These are phyloP conservation scores for Tuber magnatum DNA, from an alignment of 495 filamentous ascomycete genomes.

Conservation along the genomic window DNA sequence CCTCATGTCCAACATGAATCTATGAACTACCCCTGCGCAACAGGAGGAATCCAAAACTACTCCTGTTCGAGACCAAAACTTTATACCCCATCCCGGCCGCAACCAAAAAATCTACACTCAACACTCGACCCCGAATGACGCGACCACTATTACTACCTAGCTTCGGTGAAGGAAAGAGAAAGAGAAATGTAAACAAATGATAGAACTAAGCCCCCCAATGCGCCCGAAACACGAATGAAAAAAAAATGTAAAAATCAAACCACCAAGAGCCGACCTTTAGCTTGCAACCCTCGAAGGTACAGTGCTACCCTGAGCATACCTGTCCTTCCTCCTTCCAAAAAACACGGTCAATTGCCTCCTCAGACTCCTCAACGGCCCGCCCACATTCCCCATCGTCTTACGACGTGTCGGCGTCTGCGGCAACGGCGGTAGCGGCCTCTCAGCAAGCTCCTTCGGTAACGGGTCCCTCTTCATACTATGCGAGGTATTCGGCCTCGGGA, in stretches of 20 bases:
- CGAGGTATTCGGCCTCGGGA: constrained; percentile 19
- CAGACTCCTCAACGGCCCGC: constrained; percentile 11
- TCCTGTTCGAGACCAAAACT: not conserved
- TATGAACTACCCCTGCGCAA: not conserved
- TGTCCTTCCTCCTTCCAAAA: constrained; percentile 28
- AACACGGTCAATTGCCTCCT: constrained; percentile 24
- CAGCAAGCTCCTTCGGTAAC: constrained; percentile 9
- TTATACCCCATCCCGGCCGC: not conserved
- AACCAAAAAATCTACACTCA: not conserved
- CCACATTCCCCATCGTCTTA: constrained; percentile 16
- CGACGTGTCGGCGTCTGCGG: constrained; percentile 27
- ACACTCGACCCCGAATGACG: not conserved
- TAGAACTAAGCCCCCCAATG: not conserved
- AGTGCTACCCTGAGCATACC: not conserved
- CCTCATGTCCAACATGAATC: not conserved
- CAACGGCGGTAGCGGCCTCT: constrained; percentile 27
- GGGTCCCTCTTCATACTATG: constrained; percentile 15
- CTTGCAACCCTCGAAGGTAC: not conserved
- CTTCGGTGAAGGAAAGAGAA: not conserved
- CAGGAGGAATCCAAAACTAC: not conserved
- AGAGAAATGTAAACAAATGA: not conserved
- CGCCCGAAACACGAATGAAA: not conserved
- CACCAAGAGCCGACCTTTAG: not conserved
- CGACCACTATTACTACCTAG: not conserved
- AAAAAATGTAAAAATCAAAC: not conserved